A percentile compares a stretch with the other conserved stretches of the same genome.
phyloP scores from a whole-genome alignment of 1,284 basidiomycete genomes.

The Athelia sp. region DNA sequence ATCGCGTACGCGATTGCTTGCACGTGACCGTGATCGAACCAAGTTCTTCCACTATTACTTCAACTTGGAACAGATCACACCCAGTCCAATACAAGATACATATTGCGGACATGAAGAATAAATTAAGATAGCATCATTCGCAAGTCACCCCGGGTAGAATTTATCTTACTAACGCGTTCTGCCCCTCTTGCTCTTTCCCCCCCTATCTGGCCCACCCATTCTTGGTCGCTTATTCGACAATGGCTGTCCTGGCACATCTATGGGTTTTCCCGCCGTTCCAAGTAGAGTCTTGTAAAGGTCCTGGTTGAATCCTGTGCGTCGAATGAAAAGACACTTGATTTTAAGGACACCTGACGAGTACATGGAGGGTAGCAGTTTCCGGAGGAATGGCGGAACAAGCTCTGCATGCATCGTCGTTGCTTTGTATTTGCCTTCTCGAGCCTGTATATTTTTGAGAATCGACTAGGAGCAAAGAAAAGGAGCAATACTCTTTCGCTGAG shows the following conservation, averaged over 20 bases:
- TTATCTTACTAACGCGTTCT: not conserved
- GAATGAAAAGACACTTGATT: not conserved
- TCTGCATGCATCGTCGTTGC: conserved; percentile 17
- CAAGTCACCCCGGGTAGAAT: no score
- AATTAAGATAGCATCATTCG: no score
- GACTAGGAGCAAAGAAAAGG: not conserved
- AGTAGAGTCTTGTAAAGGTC: not conserved
- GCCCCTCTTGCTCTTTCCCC: not conserved
- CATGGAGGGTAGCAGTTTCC: conserved; percentile 22
- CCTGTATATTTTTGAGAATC: not conserved
- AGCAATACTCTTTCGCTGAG: no score
- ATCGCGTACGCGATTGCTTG: no score
- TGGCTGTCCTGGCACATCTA: not conserved
- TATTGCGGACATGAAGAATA: no score
- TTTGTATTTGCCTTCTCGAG: not conserved
- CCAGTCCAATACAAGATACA: no score
- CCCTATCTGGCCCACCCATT: not conserved
- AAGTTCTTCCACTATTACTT: no score
- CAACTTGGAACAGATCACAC: no score
- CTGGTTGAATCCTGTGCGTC: not conserved
- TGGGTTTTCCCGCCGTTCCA: not conserved
- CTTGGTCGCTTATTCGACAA: not conserved
- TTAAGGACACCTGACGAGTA: conserved; percentile 22
- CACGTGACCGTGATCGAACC: no score
- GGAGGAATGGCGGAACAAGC: conserved; percentile 19